Conservation (phyloP, 371 early-diverging fungal genomes). For the Lichtheimia corymbifera region DNA sequence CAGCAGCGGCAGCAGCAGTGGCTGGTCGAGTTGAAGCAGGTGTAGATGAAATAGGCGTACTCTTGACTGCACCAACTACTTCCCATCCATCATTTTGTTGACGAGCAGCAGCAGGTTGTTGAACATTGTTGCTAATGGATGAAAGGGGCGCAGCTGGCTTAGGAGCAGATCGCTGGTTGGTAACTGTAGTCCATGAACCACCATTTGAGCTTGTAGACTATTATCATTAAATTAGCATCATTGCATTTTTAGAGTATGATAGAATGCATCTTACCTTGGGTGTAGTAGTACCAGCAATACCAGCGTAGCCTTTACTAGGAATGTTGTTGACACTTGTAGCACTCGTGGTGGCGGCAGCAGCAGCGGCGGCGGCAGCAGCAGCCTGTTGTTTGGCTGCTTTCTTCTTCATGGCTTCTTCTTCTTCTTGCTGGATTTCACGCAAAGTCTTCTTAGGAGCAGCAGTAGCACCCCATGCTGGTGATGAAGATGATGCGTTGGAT, state of each 20-base stretch:
- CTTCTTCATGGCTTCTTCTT: slow-evolving; percentile 61
- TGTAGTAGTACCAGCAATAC: slow-evolving; percentile 34
- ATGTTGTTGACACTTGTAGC: neutral
- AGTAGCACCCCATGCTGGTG: slow-evolving; percentile 60
- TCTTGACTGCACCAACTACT: slow-evolving; percentile 23
- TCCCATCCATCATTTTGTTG: slow-evolving; percentile 31
- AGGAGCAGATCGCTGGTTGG: slow-evolving; percentile 30
- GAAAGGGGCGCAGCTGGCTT: slow-evolving; percentile 26
- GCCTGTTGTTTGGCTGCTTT: slow-evolving; percentile 39
- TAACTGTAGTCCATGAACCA: slow-evolving; percentile 51
- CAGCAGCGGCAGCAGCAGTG: slow-evolving; percentile 19
- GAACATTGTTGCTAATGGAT: slow-evolving; percentile 7
- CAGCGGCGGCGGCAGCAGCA: slow-evolving; percentile 18
- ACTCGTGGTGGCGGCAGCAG: slow-evolving; percentile 18
- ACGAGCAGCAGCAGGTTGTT: slow-evolving; percentile 10
- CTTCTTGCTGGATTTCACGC: slow-evolving; percentile 79
- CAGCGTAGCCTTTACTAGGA: slow-evolving; percentile 48
- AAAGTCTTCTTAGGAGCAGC: slow-evolving; percentile 70
- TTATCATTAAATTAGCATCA: neutral
- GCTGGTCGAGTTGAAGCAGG: slow-evolving; percentile 21
- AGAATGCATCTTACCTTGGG: slow-evolving; percentile 21
- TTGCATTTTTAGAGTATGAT: neutral
- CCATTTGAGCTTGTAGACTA: slow-evolving; percentile 4
- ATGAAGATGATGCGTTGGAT: slow-evolving; percentile 22
- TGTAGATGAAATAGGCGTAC: slow-evolving; percentile 15